A percentile compares a stretch with the other conserved stretches of the same genome.
These are phyloP conservation scores for Entomortierella lignicola DNA, from an alignment of 192 early-diverging fungal species.

Conservation along the genomic window DNA sequence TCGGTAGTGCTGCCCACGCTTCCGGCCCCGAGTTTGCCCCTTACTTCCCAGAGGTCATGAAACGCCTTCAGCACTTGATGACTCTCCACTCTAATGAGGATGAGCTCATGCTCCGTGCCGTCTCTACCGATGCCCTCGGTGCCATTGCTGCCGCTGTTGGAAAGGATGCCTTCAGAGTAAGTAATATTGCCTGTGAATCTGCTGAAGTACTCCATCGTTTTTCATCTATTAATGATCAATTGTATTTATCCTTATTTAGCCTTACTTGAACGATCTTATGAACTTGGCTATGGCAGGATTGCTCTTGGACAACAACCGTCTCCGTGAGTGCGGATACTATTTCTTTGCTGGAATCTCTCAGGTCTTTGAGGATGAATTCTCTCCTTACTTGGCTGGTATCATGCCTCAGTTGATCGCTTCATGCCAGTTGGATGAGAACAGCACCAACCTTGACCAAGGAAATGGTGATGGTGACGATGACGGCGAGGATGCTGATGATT, in stretches of 20 bases:
- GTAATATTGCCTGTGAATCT: constrained; percentile 78
- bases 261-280: constrained; percentile 82
- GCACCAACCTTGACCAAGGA: constrained; percentile 27
- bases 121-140: constrained; percentile 88
- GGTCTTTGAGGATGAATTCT: constrained; percentile 87
- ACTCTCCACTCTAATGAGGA: constrained; percentile 74
- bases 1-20: constrained; percentile 93
- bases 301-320: constrained; percentile 74
- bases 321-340: constrained; percentile 88
- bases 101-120: constrained; percentile 81
- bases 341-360: constrained; percentile 88
- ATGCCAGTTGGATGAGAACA: constrained; percentile 81
- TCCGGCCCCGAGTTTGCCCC: constrained; percentile 75
- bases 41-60: constrained; percentile 81
- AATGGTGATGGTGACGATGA: constrained; percentile 58
- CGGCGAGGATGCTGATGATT: constrained; percentile 63
- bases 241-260: constrained; percentile 26
- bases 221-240: too few species aligned
- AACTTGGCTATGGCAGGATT: constrained; percentile 82
- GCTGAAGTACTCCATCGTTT: too few species aligned
- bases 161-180: constrained; percentile 75
- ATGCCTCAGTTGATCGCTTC: constrained; percentile 85
- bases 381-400: constrained; percentile 76
- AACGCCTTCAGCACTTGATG: constrained; percentile 79
- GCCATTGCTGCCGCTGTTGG: constrained; percentile 92